A percentile compares a stretch with the other conserved stretches of the same genome.
phyloP scores from a whole-genome alignment of 169 alveolate species.

The Eimeria acervulina region DNA sequence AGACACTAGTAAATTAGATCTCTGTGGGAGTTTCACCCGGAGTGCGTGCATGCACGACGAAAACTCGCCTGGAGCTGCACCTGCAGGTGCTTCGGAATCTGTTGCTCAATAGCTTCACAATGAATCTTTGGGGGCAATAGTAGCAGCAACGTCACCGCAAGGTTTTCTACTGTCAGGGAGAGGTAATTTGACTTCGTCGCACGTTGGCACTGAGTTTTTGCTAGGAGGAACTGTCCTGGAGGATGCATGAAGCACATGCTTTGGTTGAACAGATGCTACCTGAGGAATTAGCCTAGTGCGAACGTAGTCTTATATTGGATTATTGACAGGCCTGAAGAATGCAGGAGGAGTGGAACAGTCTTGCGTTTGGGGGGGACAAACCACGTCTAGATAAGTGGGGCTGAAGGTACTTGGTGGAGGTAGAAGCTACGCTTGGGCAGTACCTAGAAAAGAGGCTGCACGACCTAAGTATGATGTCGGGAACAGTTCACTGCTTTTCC shows the following conservation, averaged over 20 bases:
- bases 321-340: not conserved
- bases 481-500: not conserved
- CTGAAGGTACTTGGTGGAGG: not conserved
- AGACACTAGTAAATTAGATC: not conserved
- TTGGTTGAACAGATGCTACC: not conserved
- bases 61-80: not conserved
- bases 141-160: not conserved
- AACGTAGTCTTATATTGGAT: not conserved
- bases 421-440: not conserved
- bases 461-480: not conserved
- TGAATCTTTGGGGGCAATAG: not conserved
- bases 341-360: not conserved
- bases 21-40: not conserved
- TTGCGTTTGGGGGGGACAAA: not conserved
- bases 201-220: not conserved
- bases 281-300: not conserved
- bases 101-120: not conserved
- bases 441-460: not conserved
- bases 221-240: not conserved
- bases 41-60: not conserved
- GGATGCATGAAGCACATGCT: not conserved
- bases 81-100: not conserved
- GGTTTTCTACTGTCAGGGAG: not conserved
- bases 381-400: not conserved
- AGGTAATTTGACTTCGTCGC: not conserved